Base-by-base conservation (phyloP, 306 rosid genomes). In the Cucumis hystrix region DNA sequence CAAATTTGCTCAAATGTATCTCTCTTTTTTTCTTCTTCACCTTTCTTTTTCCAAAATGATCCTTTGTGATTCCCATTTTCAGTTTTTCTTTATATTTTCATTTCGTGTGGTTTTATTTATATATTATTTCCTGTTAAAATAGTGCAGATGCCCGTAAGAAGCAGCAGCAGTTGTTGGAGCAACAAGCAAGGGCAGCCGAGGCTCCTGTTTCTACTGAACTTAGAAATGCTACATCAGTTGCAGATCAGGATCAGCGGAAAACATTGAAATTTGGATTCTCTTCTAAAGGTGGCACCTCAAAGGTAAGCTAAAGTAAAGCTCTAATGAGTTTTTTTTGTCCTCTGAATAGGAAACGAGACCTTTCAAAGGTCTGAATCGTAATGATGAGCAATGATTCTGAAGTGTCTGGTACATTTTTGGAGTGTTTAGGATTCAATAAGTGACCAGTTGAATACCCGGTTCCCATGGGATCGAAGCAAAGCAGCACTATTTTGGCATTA, bases 261-360 rank as follows among this genome's bases (percentile, higher is more conserved):
- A 83, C 95, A 58, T 85, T 92, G 86, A 95, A 92, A 83, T 95
- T 95, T 80, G 98, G 95, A 60, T 92, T 95, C 88, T 88, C 98
- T 79, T 87, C 97, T 41, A 95, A 91, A 86, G 88, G 95, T 76
- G 84, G 88, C 79, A 84, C 83, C 65, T 89, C 95, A 60, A 94
- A 90, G 94, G 91, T 90, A 28, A 28, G 30, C 30, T 28, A 28
- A 28, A 28, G 30, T 28, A 80, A 59, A 56, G 71, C 25, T 33
- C 37, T 4, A 4, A 33, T 6, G 41, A 39, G 1, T 39, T 39
- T 7, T 39, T 39, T 39, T 7, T 39, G 0, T 39, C 5, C 5
- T 33, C 37, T 33, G 37, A 33, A 33, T 4, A 33, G 37, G 37
- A 33, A 33, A 33, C 37, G 0, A 3, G 37, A 33, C 41, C 8